Percentiles rank a stretch among this genome's conserved stretches.
These are phyloP conservation scores for Limnanthes douglasii DNA, from an alignment of 345 rosid species.

Conservation along the genomic window DNA sequence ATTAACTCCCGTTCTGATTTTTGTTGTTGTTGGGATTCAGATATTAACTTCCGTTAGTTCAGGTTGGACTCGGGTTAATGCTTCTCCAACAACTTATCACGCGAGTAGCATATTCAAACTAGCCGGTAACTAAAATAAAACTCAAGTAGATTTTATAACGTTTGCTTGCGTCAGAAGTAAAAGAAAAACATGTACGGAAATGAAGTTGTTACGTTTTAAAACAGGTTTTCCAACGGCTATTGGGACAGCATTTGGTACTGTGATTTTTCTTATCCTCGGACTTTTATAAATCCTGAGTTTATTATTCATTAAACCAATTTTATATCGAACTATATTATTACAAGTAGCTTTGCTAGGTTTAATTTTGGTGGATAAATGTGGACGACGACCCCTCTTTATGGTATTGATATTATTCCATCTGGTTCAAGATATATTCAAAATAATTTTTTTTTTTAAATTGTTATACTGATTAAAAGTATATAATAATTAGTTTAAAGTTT, in stretches of 20 bases:
- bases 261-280: too few relatives aligned
- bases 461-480: too few relatives aligned
- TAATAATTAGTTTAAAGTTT: too few relatives aligned
- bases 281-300: not conserved
- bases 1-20: too few relatives aligned
- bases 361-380: conserved; percentile 26
- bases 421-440: not conserved
- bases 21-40: conserved; percentile 11
- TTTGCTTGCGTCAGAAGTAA: too few relatives aligned
- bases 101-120: conserved; percentile 17
- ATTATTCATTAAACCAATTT: not conserved
- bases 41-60: not conserved
- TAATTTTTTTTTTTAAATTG: too few relatives aligned
- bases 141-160: not conserved
- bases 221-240: conserved; percentile 17
- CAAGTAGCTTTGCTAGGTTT: conserved; percentile 18
- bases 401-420: conserved; percentile 13
- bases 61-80: conserved; percentile 41
- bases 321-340: not conserved
- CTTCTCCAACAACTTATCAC: conserved; percentile 20
- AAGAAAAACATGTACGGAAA: not conserved
- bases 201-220: not conserved
- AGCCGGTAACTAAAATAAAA: conserved; percentile 22
- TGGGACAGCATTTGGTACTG: conserved; percentile 25
- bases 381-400: conserved; percentile 37